Evolutionary conservation across 495 filamentous ascomycete species (phyloP), one percentile per base, ranked within the genome.

Genomic region (Xylaria venustula): DNA sequence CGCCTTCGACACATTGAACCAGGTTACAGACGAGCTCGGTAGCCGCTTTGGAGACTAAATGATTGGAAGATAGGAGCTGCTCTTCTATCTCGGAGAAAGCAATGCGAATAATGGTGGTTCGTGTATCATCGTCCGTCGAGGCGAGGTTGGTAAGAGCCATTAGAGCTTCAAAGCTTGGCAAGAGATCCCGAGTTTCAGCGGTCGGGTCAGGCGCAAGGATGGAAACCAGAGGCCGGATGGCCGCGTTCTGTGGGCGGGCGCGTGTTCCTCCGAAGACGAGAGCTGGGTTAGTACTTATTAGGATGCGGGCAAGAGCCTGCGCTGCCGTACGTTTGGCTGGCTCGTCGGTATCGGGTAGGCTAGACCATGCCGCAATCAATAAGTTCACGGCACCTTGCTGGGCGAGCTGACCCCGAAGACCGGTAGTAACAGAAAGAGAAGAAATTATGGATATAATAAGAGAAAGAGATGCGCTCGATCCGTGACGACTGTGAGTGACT

Each of bases 131-230:
- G 26, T 88, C 83, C 15, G 86, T 85, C 0, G 91, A 93, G 0
- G 93, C 94, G 7, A 98, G 82, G 66, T 98, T 98, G 1, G 94
- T 97, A 28, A 98, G 83, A 2, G 94, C 95, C 57, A 98, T 85
- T 14, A 98, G 81, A 2, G 89, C 83, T 70, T 98, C 94, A 68
- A 97, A 98, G 3, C 88, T 84, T 0, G 93, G 91, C 7, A 97
- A 81, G n/a, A 97, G 86, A 70, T 93, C 87, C 45, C 88, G 84
- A 0, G 85, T 83, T 14, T 90, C 88, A 22, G 87, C 83, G 20
- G 74, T 71, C 1, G 80, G 75, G 36, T 86, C 79, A 7, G 81
- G 75, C 1, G 77, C 70, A 15, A 98, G 80, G 26, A 97, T 87
- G 19, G 83, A 83, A 15, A 89, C 69, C 3, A 98, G 82, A 15